Percentiles rank a stretch among this genome's conserved stretches.
phyloP scores from a whole-genome alignment of 2,329 filamentous ascomycete genomes.

The Meredithiella fracta region DNA sequence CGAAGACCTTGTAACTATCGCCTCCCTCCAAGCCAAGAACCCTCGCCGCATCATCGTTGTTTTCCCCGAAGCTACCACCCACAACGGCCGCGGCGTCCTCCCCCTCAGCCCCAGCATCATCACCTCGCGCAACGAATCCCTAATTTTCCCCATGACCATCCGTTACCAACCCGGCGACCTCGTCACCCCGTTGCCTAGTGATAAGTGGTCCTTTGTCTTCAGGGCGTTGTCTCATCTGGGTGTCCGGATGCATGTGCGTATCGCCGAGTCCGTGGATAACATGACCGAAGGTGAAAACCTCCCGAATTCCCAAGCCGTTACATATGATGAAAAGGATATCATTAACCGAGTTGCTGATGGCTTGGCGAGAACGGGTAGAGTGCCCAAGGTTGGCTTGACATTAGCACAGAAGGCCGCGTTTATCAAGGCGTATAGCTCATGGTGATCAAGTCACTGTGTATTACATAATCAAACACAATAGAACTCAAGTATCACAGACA shows the following conservation, averaged over 20 bases:
- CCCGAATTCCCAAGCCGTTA: slow-evolving; percentile 21
- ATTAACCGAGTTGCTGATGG: slow-evolving; percentile 71
- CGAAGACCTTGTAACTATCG: slow-evolving; percentile 41
- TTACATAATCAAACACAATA: background rate
- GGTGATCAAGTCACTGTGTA: slow-evolving; percentile 20
- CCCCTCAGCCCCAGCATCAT: slow-evolving; percentile 67
- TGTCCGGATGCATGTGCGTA: slow-evolving; percentile 78
- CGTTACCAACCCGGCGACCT: slow-evolving; percentile 68
- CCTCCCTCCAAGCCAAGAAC: slow-evolving; percentile 46
- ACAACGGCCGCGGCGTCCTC: slow-evolving; percentile 79
- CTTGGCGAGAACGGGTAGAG: slow-evolving; percentile 69
- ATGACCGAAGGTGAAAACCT: slow-evolving; percentile 23
- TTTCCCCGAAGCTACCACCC: slow-evolving; percentile 88
- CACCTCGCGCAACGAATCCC: slow-evolving; percentile 45
- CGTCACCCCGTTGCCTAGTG: slow-evolving; percentile 40
- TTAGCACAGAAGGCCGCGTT: slow-evolving; percentile 72
- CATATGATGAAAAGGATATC: slow-evolving; percentile 46
- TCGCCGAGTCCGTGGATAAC: slow-evolving; percentile 58
- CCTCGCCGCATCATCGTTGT: slow-evolving; percentile 65
- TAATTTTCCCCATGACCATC: slow-evolving; percentile 80
- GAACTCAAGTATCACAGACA: background rate
- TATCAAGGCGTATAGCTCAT: slow-evolving; percentile 45
- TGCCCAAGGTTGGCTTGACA: slow-evolving; percentile 75
- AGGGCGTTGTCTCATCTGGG: slow-evolving; percentile 68
- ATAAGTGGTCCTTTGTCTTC: slow-evolving; percentile 66